phyloP scores from a whole-genome alignment of 2,329 filamentous ascomycete genomes.

The Microdochium paspali region DNA sequence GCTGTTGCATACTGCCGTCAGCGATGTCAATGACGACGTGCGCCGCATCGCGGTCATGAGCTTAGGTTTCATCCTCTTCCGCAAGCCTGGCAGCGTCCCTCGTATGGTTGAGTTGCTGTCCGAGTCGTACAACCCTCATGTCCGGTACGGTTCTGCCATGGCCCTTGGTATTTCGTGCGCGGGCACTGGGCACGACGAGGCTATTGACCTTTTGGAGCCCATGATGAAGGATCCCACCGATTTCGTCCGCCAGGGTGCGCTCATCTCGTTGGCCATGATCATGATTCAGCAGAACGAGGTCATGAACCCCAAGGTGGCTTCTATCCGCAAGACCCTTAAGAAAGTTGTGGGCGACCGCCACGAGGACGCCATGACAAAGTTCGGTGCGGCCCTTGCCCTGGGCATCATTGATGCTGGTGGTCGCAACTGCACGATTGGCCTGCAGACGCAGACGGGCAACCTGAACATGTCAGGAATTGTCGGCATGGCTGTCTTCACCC shows the following conservation, averaged over 20 bases:
- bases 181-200: conserved; percentile 90
- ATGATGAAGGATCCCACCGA: conserved; percentile 99
- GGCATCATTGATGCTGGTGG: conserved; percentile 98
- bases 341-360: conserved; percentile 93
- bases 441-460: conserved; percentile 96
- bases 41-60: conserved; percentile 95
- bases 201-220: conserved; percentile 90
- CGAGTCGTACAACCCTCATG: conserved; percentile 98
- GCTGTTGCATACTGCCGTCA: conserved; percentile 90
- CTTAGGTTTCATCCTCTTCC: conserved; percentile 95
- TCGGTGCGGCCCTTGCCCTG: conserved; percentile 85
- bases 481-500: conserved; percentile 94
- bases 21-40: conserved; percentile 96
- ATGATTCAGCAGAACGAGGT: conserved; percentile 98
- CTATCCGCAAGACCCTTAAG: conserved; percentile 84
- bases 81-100: conserved; percentile 92
- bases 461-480: conserved; percentile 98
- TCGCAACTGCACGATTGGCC: conserved; percentile 93
- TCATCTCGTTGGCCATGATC: conserved; percentile 94
- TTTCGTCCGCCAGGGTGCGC: conserved; percentile 91
- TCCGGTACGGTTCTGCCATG: conserved; percentile 96
- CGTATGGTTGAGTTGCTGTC: conserved; percentile 98
- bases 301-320: conserved; percentile 93
- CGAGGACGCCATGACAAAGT: conserved; percentile 99
- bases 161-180: conserved; percentile 96